phyloP scores from a whole-genome alignment of 352 stramenopile species.

The Globisporangium emineosum region DNA sequence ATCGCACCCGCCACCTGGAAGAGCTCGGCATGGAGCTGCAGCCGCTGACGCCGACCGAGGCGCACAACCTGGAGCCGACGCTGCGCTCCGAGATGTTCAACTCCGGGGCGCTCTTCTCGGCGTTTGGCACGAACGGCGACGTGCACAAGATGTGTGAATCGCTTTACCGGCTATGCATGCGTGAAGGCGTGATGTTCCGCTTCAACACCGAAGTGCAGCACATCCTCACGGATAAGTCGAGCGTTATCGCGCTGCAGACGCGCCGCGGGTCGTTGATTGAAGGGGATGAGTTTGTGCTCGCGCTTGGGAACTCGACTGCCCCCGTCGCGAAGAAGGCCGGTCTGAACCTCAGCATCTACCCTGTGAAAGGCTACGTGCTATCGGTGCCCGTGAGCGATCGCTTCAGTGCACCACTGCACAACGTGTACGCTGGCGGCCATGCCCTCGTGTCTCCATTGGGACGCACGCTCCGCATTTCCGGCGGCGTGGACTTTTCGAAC shows the following conservation, averaged over 20 bases:
- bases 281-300: constrained; percentile 84
- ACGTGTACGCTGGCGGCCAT: constrained; percentile 79
- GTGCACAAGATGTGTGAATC: constrained; percentile 88
- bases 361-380: constrained; percentile 85
- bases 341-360: constrained; percentile 79
- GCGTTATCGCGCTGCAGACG: constrained; percentile 79
- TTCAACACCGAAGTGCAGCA: constrained; percentile 84
- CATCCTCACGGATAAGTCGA: constrained; percentile 70
- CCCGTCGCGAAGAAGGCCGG: constrained; percentile 63
- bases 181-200: constrained; percentile 86
- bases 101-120: constrained; percentile 68
- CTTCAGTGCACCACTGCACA: constrained; percentile 68
- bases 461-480: constrained; percentile 69
- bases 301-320: constrained; percentile 74
- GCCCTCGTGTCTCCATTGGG: constrained; percentile 75
- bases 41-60: constrained; percentile 48
- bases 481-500: constrained; percentile 80
- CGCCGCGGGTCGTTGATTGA: constrained; percentile 79
- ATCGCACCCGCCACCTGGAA: constrained; percentile 62
- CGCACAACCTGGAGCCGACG: constrained; percentile 64
- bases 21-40: constrained; percentile 82
- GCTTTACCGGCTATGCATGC: constrained; percentile 74
- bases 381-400: constrained; percentile 66
- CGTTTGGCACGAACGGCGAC: constrained; percentile 82
- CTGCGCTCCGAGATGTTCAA: constrained; percentile 55